A percentile compares a stretch with the other conserved stretches of the same genome.
Evolutionary conservation across 768 basidiomycete genomes (phyloP).

Genomic region (Naganishia randhawae): DNA sequence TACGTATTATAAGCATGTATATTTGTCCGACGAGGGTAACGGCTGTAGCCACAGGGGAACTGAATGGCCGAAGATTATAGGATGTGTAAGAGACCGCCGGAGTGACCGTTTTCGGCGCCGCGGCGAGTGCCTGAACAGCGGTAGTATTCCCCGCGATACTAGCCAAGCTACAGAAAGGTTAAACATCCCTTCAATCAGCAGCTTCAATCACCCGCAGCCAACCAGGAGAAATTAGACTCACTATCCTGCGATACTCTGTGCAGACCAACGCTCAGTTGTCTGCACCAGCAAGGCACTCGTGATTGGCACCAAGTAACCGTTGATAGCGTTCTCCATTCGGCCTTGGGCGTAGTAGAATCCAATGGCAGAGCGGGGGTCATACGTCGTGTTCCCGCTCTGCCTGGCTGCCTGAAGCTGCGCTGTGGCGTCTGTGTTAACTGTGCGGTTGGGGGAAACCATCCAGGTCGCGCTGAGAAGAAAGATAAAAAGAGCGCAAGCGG

Average conservation of each 20-base stretch:
- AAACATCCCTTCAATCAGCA: background rate
- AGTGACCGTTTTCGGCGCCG: conserved; percentile 53
- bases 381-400: conserved; percentile 51
- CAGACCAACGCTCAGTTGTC: conserved; percentile 32
- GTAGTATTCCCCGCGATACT: conserved; percentile 50
- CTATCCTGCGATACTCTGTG: conserved; percentile 38
- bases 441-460: too few relatives aligned
- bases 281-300: conserved; percentile 36
- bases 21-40: conserved; percentile 54
- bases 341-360: conserved; percentile 55
- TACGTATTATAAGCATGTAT: conserved; percentile 43
- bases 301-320: conserved; percentile 53
- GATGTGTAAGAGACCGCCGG: conserved; percentile 49
- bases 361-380: conserved; percentile 51
- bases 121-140: conserved; percentile 51
- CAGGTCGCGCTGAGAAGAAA: background rate
- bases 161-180: conserved; percentile 28
- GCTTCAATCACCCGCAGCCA: conserved; percentile 1
- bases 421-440: conserved; percentile 52
- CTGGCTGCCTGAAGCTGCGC: conserved; percentile 48
- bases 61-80: conserved; percentile 54
- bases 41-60: conserved; percentile 52
- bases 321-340: conserved; percentile 53
- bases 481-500: background rate
- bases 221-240: conserved; percentile 33